Evolutionary conservation across 2,329 filamentous ascomycete species (phyloP).

Genomic region (Stagonosporopsis vannaccii): DNA sequence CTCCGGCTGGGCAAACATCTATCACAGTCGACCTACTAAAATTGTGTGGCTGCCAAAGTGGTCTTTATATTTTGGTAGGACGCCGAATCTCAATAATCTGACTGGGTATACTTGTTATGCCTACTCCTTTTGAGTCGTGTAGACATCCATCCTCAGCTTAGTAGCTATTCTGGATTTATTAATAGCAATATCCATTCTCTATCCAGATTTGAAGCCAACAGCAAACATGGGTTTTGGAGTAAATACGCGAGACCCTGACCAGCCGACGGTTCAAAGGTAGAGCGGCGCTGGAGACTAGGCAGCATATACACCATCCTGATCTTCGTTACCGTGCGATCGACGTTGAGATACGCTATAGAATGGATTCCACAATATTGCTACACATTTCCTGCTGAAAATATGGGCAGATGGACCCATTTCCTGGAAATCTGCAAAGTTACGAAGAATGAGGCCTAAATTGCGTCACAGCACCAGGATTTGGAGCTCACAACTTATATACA

Average conservation of each 20-base stretch:
- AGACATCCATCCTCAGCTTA: no score
- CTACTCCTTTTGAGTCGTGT: no score
- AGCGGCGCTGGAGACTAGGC: neutral
- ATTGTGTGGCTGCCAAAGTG: neutral
- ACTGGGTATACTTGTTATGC: no score
- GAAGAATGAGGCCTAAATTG: conserved; percentile 4
- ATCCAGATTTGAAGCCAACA: no score
- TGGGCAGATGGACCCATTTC: neutral
- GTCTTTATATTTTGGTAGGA: neutral
- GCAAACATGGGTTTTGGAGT: neutral
- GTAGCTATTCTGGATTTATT: no score
- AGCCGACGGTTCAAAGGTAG: neutral
- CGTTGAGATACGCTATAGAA: neutral
- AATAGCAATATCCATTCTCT: no score
- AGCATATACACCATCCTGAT: neutral
- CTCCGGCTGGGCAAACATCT: neutral
- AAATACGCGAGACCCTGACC: neutral
- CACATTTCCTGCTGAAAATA: neutral
- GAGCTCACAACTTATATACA: neutral
- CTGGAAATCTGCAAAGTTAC: neutral
- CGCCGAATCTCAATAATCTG: no score
- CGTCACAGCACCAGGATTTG: neutral
- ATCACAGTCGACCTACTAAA: neutral
- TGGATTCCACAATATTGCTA: neutral
- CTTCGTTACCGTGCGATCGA: no score